Base-by-base conservation (phyloP, 2,329 filamentous ascomycete genomes). In the Botrytis paeoniae region DNA sequence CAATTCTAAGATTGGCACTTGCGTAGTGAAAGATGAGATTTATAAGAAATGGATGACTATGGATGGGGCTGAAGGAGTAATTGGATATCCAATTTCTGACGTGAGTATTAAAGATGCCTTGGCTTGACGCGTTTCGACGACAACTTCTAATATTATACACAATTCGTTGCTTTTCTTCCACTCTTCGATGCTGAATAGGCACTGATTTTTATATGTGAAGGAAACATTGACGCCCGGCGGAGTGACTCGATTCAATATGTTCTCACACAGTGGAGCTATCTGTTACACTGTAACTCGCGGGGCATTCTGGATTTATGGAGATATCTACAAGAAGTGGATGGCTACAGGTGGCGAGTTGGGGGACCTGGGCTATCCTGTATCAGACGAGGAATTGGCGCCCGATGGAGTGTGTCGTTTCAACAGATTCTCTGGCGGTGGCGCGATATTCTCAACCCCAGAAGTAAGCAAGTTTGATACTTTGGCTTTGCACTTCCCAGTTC, bases 271-370 rank as follows among this genome's bases (percentile, higher is more conserved):
- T 37, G 68, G 68, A 45, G 68, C 68, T 48, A 63, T 70, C 61
- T 70, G 63, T 37, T 69, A 63, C 20, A 62, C 68, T 37, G 68
- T 62, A 37, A 70, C 68, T 37, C 39, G 68, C 6, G 68, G 68
- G 25, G 68, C 68, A 6, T 70, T 70, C 68, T 62, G 39, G 39
- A 62, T 70, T 35, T 63, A 70, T 59, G 68, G 68, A 39, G 68
- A 63, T 48, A 63, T 70, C 39, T 70, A 63, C 68, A 63, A 70
- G 57, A 70, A 63, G 22, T 70, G 68, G 68, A 62, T 62, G 22
- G 54, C 22, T n/a, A 29, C 29, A n/a, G 68, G 68, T 43, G 68
- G 68, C 14, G 68, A 70, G 57, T 6, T 37, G 22, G 68, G 57
- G 10, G 32, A 37, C 20, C 14, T 70, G 14, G 69, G 69, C 8